Conservation (phyloP, 2,329 filamentous ascomycete genomes). For the Arthrobotrys entomopaga region DNA sequence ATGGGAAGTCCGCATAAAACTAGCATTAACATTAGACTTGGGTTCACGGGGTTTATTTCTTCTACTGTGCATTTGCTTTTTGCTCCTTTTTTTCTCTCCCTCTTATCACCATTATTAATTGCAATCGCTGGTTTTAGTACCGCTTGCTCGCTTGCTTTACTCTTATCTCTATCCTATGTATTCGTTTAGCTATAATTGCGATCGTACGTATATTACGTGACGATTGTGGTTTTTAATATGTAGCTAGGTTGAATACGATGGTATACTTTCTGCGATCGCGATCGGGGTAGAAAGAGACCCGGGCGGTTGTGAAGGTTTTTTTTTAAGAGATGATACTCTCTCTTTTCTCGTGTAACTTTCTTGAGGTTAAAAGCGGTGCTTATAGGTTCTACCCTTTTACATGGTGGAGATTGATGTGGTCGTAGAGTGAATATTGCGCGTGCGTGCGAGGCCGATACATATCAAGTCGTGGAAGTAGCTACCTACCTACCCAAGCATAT, state of each 20-base stretch:
- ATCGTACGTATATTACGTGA: not conserved
- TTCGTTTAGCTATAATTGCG: too few relatives aligned
- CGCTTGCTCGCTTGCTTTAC: not conserved
- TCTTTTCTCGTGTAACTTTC: too few relatives aligned
- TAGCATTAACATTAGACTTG: constrained; percentile 54
- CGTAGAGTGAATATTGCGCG: too few relatives aligned
- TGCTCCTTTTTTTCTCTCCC: constrained; percentile 19
- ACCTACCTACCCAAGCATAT: too few relatives aligned
- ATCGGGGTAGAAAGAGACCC: not conserved
- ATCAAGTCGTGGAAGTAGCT: too few relatives aligned
- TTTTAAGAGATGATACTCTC: not conserved
- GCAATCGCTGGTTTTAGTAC: not conserved
- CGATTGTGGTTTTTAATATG: not conserved
- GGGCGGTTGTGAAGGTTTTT: not conserved
- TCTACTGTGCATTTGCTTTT: constrained; percentile 7
- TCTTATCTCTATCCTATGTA: constrained; percentile 15
- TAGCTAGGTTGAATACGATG: not conserved
- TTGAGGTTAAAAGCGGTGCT: too few relatives aligned
- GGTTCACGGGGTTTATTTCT: constrained; percentile 51
- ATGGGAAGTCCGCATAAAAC: constrained; percentile 53
- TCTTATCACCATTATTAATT: constrained; percentile 12
- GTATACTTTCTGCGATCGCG: too few relatives aligned
- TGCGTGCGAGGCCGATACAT: too few relatives aligned
- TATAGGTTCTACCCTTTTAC: too few relatives aligned
- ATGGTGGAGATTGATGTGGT: too few relatives aligned